These are phyloP conservation scores for Boechera retrofracta DNA, from an alignment of 345 rosid species.

Conservation along the genomic window DNA sequence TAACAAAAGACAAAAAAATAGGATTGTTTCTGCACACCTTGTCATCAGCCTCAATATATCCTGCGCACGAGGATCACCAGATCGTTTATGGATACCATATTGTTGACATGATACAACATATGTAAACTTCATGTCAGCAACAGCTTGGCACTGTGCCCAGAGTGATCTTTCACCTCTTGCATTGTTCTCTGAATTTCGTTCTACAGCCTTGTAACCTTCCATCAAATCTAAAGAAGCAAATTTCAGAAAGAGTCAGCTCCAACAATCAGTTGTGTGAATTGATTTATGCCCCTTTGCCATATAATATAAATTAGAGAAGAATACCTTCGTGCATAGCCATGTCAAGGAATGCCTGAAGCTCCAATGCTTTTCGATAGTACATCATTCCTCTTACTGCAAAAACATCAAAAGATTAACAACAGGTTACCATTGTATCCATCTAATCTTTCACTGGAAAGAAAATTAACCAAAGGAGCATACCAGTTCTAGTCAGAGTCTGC, in stretches of 20 bases:
- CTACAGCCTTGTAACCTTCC: conserved; percentile 97
- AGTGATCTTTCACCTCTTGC: conserved; percentile 79
- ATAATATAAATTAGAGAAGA: conserved; percentile 16
- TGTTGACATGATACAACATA: conserved; percentile 97
- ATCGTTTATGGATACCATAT: conserved; percentile 92
- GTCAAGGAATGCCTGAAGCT: conserved; percentile 99
- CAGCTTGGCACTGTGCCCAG: conserved; percentile 93
- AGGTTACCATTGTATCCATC: conserved; percentile 12
- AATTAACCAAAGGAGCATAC: conserved; percentile 48
- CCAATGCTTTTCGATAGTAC: conserved; percentile 97
- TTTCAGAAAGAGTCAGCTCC: conserved; percentile 36
- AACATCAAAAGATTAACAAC: conserved; percentile 28
- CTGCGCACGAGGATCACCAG: conserved; percentile 82
- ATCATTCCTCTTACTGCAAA: conserved; percentile 97
- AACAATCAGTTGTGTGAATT: conserved; percentile 15
- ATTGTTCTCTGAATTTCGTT: conserved; percentile 67
- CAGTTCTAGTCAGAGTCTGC: conserved; percentile 98
- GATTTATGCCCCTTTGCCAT: neutral
- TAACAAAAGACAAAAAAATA: conserved; percentile 4
- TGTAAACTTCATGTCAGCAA: conserved; percentile 96
- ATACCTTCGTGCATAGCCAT: conserved; percentile 97
- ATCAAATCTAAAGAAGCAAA: conserved; percentile 72
- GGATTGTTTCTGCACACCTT: conserved; percentile 51
- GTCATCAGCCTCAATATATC: conserved; percentile 94
- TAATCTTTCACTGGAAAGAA: conserved; percentile 7